Conservation (phyloP, 371 early-diverging fungal genomes). For the Rhizopus arrhizus region DNA sequence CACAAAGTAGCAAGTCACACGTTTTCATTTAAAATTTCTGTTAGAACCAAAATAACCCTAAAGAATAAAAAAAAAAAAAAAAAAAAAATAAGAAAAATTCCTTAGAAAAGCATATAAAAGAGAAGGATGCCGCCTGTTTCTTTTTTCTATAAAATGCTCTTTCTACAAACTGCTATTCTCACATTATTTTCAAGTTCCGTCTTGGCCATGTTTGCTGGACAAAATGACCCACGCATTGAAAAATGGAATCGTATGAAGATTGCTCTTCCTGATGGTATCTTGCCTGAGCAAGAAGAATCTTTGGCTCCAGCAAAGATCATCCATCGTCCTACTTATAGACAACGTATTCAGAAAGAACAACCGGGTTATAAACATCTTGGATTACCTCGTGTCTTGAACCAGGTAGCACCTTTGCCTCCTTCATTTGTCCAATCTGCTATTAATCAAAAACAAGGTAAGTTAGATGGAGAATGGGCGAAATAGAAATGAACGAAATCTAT, state of each 20-base stretch:
- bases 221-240: constrained; percentile 2
- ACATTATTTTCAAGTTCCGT: not conserved
- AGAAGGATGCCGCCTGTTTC: not conserved
- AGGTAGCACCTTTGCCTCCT: not conserved
- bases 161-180: not conserved
- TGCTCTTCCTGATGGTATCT: constrained; percentile 13
- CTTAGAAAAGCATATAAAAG: not conserved
- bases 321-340: not conserved
- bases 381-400: not conserved
- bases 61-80: no score
- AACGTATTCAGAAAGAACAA: not conserved
- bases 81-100: not conserved
- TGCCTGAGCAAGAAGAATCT: constrained; percentile 1
- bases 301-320: not conserved
- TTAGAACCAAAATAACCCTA: not conserved
- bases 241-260: constrained; percentile 11
- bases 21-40: not conserved
- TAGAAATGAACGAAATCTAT: not conserved
- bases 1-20: no score
- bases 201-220: not conserved
- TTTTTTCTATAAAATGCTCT: not conserved
- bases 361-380: not conserved
- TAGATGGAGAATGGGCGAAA: no score
- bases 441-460: no score
- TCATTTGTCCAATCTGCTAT: not conserved